Base-by-base conservation (phyloP, 495 filamentous ascomycete species). In the Aeminium ludgeri region DNA sequence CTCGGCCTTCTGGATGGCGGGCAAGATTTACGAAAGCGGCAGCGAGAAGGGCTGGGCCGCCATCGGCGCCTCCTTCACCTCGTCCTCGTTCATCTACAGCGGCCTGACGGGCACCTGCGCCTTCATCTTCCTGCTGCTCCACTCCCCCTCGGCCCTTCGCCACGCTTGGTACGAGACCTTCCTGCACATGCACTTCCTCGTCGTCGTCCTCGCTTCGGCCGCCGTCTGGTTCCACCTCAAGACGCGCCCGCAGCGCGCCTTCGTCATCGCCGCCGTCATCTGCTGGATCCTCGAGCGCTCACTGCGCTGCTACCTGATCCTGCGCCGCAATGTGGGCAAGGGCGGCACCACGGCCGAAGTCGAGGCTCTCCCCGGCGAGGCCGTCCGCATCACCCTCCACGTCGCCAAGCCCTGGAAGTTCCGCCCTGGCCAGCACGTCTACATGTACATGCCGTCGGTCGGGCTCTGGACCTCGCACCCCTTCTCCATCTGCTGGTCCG, bases 141-240 rank as follows among this genome's bases (percentile, higher is more conserved):
- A 72, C 34, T 79, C 86, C 20, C 64, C 77, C 10, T 82, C 82
- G 1, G 71, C 82, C 3, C 51, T 97, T 32, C 74, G 89, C 28
- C 87, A 94, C 58, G 86, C 87, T 13, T 94, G 92, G 60, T 96
- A 97, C 59, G 91, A 96, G 60, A 82, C 79, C 0, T 97, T 96
- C 62, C 65, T 96, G 42, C 75, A 81, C 48, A 51, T 78, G 17
- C 89, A 97, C 58, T 81, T 91, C 47, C 62, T 72, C 18, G 56
- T 86, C 11, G 81, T 73, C 11, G 57, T 72, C 13, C 50, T 79
- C 30, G 58, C 67, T 16, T 69, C 86, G 23, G 69, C 65, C 40
- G 68, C 68, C 49, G 61, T 80, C 1, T 92, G 75, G 69, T 60
- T 84, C 29, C 87, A 96, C 62, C 68, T 57, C 25, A 45, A 73